These are phyloP conservation scores for Aurantiochytrium sp. DNA, from an alignment of 108 stramenopile species.

Conservation along the genomic window DNA sequence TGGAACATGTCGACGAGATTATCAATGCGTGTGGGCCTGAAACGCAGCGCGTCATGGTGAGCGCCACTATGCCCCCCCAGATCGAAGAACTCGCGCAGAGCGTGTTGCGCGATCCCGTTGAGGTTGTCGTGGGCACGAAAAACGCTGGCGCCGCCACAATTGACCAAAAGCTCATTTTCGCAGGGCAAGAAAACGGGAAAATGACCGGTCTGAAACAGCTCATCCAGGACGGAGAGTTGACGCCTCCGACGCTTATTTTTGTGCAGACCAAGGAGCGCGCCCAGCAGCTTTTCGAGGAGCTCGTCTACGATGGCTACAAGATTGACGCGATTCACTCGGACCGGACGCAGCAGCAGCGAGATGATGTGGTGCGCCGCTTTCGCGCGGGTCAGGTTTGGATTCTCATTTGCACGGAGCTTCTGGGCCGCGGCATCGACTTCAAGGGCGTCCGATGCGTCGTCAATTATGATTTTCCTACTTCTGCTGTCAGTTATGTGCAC, in stretches of 20 bases:
- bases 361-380: conserved; percentile 78
- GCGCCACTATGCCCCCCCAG: conserved; percentile 80
- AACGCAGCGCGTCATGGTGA: conserved; percentile 76
- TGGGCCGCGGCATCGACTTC: conserved; percentile 94
- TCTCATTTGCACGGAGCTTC: conserved; percentile 93
- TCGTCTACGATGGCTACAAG: conserved; percentile 77
- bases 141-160: conserved; percentile 51
- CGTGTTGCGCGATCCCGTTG: conserved; percentile 80
- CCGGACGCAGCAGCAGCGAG: conserved; percentile 70
- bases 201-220: conserved; percentile 69
- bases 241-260: conserved; percentile 79
- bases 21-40: conserved; percentile 46
- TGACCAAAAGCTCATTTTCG: conserved; percentile 73
- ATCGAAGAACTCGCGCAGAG: conserved; percentile 72
- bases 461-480: conserved; percentile 89
- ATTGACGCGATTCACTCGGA: conserved; percentile 90
- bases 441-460: conserved; percentile 90
- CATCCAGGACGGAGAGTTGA: conserved; percentile 53
- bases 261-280: conserved; percentile 89
- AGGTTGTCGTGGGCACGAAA: conserved; percentile 63
- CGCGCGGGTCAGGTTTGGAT: conserved; percentile 93
- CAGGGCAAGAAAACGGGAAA: conserved; percentile 94
- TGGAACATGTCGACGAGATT: conserved; percentile 87
- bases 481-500: conserved; percentile 84
- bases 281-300: conserved; percentile 80